Base-by-base conservation (phyloP, 2,329 filamentous ascomycete species). In the Phialophora chinensis region DNA sequence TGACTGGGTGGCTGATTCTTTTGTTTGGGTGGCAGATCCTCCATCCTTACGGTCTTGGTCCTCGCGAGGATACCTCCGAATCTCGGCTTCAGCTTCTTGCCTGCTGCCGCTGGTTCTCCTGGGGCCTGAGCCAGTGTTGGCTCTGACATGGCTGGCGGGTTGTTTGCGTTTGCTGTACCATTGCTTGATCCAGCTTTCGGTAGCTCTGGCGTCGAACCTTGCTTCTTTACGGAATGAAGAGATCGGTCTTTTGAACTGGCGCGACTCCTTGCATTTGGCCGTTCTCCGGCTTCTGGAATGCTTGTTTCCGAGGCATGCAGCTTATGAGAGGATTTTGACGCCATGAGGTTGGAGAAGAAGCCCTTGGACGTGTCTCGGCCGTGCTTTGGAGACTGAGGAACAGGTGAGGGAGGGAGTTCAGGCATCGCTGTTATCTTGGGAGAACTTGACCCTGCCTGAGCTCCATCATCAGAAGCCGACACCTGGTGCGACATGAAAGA, bases 301-400 rank as follows among this genome's bases (percentile, higher is more conserved):
- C 76, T 78, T 49, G 76, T 73, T 64, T 82, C 80, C 23, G 80
- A 80, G 38, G 74, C 72, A 42, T 80, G 78, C 38, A 79, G 68
- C 63, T 74, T 76, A 59, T 82, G 79, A 1, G 79, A 79, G 12
- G 80, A 78, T 68, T 80, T 81, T 3, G 80, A 80, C 5, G 80
- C 80, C 73, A 81, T 82, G 52, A 83, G 74, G 63, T 77, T 82
- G 12, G 80, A 78, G 66, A 83, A 82, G 63, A 83, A 82, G 2
- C 79, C 81, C 57, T 77, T 79, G 2, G 81, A 83, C 3, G 77
- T 72, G 67, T 83, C 81, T 63, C 81, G 78, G 14, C 72, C 73
- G 67, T 82, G 81, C 66, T 79, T 80, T 14, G 70, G 77, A 70
- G 54, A 79, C 75, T 68, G 76, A 35, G 69, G 62, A 17, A 62